Evolutionary conservation across 2,329 filamentous ascomycete species (phyloP).

Genomic region (Leptographium lundbergii): DNA sequence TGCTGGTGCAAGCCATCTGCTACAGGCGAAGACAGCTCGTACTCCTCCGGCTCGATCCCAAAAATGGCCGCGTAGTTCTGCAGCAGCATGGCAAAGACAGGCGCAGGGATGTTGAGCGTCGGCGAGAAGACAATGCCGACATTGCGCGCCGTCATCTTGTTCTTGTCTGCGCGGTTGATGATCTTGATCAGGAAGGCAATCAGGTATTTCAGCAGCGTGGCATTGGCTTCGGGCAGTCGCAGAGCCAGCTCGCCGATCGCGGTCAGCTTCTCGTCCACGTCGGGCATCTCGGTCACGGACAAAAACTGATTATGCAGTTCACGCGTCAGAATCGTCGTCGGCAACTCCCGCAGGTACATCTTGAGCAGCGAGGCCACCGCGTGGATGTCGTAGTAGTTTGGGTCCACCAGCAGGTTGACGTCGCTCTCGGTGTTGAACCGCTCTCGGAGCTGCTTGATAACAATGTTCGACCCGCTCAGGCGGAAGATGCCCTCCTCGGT

Average conservation of each 20-base stretch:
- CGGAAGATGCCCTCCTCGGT: slow-evolving; percentile 93
- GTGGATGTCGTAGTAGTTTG: slow-evolving; percentile 87
- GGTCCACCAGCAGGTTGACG: slow-evolving; percentile 70
- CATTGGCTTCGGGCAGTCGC: slow-evolving; percentile 67
- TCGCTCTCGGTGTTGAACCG: slow-evolving; percentile 91
- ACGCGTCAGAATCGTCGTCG: slow-evolving; percentile 78
- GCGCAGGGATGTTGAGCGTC: slow-evolving; percentile 89
- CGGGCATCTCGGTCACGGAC: slow-evolving; percentile 65
- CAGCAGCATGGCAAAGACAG: slow-evolving; percentile 85
- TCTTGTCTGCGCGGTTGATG: slow-evolving; percentile 76
- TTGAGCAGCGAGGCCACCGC: slow-evolving; percentile 91
- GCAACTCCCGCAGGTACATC: slow-evolving; percentile 83
- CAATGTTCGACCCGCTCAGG: slow-evolving; percentile 88
- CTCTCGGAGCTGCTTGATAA: slow-evolving; percentile 83
- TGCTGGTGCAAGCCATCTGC: slow-evolving; percentile 19
- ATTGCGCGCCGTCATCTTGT: slow-evolving; percentile 98
- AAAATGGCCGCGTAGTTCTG: slow-evolving; percentile 86
- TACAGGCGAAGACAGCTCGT: slow-evolving; percentile 36
- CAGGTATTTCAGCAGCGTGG: slow-evolving; percentile 69
- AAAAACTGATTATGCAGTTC: slow-evolving; percentile 87
- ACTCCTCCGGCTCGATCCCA: slow-evolving; percentile 53
- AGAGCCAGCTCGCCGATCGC: slow-evolving; percentile 69
- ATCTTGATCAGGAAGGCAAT: slow-evolving; percentile 84
- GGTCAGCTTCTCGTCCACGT: slow-evolving; percentile 62
- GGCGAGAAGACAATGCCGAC: slow-evolving; percentile 97